Evolutionary conservation across 768 basidiomycete genomes (phyloP).

Genomic region (Crepidotus variabilis): DNA sequence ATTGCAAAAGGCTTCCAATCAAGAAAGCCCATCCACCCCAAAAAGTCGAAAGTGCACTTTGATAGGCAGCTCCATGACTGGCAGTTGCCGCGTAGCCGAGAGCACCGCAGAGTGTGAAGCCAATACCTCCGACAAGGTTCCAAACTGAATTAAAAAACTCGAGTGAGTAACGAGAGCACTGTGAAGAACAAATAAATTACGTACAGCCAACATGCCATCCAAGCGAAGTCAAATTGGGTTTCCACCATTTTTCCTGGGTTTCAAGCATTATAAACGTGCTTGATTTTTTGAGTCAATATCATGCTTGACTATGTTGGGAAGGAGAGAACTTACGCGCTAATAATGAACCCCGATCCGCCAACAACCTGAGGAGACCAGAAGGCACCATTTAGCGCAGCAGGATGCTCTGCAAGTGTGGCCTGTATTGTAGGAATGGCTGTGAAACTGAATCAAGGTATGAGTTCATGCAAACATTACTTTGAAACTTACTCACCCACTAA

Average conservation of each 20-base stretch:
- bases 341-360: slow-evolving; percentile 56
- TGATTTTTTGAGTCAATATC: neutral
- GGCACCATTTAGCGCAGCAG: slow-evolving; percentile 38
- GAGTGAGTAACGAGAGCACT: neutral
- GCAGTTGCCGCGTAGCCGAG: slow-evolving; percentile 40
- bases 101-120: slow-evolving; percentile 57
- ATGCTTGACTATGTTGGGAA: neutral
- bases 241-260: slow-evolving; percentile 52
- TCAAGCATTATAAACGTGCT: slow-evolving; percentile 48
- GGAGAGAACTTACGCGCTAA: slow-evolving; percentile 32
- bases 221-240: slow-evolving; percentile 36
- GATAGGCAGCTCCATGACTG: slow-evolving; percentile 36
- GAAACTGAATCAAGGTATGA: slow-evolving; percentile 17
- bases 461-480: neutral
- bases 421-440: slow-evolving; percentile 35
- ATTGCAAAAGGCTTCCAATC: slow-evolving; percentile 52
- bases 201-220: slow-evolving; percentile 54
- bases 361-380: slow-evolving; percentile 64
- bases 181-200: slow-evolving; percentile 1
- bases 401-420: slow-evolving; percentile 20
- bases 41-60: slow-evolving; percentile 52
- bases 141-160: slow-evolving; percentile 31
- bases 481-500: slow-evolving; percentile 32
- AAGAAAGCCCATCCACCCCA: slow-evolving; percentile 64
- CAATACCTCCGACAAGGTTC: slow-evolving; percentile 57